Base-by-base conservation (phyloP, 371 early-diverging fungal genomes). In the Batrachochytrium dendrobatidis region DNA sequence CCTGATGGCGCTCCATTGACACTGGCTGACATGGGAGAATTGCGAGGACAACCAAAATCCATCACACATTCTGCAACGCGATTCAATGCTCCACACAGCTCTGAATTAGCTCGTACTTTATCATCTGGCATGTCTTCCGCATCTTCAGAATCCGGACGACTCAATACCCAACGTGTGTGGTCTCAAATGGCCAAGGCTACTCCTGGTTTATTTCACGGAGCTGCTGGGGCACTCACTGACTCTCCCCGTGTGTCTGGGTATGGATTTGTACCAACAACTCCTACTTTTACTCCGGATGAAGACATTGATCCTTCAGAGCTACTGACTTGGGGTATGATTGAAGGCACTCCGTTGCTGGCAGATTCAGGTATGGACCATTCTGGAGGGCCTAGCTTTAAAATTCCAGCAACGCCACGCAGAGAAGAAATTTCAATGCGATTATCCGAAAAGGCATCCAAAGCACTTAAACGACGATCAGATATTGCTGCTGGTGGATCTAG, bases 301-400 rank as follows among this genome's bases (percentile, higher is more conserved):
- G 71, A 73, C 55, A 51, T 82, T 28, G 82, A 77, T 43, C 79
- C 77, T 8, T 68, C 73, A 28, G 65, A 75, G 18, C 60, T 86
- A 39, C 83, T 92, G 87, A 92, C 92, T 1, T 92, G 92, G 92
- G 76, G 76, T n/a, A 62, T 64, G 57, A 68, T 76, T 31, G 76
- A 73, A 20, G 69, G 69, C 3, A 73, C 74, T 7, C 74, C 74
- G 0, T 20, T 73, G 29, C 59, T 76, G 44, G 53, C 71, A 15
- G 76, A 75, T 54, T 55, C 59, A 6, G 65, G 62, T 24, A 56
- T 26, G 3, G 64, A 63, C 15, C 58, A 58, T 58, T 29, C 32
- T 35, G 49, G 24, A 24, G 54, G 65, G 24, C 64, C 17, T 20
- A 30, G 31, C 8, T 88, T 86, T 55, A 72, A 76, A 26, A 64